Conservation (phyloP, 1,284 basidiomycete genomes). For the Boletus semigastroideus region DNA sequence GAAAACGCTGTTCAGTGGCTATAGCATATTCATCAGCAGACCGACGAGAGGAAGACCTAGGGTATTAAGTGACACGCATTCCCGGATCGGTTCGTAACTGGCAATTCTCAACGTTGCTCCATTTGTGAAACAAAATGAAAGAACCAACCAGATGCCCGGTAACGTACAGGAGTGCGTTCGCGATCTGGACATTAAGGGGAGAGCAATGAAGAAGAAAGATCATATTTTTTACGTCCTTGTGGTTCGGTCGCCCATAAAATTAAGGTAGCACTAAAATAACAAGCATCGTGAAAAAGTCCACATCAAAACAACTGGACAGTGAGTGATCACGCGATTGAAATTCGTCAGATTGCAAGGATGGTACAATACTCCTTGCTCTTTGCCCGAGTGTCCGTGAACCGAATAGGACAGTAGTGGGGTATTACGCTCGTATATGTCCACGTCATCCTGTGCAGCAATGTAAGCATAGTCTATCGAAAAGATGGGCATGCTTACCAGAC, state of each 20-base stretch:
- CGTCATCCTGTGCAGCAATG: slow-evolving; percentile 19
- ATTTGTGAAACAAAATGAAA: slow-evolving; percentile 8
- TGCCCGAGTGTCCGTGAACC: slow-evolving; percentile 16
- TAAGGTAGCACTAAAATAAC: slow-evolving; percentile 1
- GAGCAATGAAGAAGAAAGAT: slow-evolving; percentile 7
- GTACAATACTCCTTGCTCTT: slow-evolving; percentile 37
- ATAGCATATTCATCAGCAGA: not conserved
- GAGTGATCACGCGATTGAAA: slow-evolving; percentile 15
- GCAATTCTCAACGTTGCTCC: slow-evolving; percentile 15
- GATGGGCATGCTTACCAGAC: slow-evolving; percentile 23
- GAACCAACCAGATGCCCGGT: slow-evolving; percentile 1
- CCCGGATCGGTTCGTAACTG: slow-evolving; percentile 10
- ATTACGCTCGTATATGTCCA: slow-evolving; percentile 26
- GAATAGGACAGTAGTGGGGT: slow-evolving; percentile 28
- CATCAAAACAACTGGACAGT: not conserved
- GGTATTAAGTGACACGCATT: slow-evolving; percentile 19
- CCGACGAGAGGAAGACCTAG: not conserved
- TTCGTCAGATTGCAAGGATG: slow-evolving; percentile 27
- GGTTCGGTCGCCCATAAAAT: not conserved
- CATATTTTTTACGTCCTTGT: slow-evolving; percentile 7
- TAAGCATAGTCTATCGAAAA: not conserved
- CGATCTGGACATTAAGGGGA: slow-evolving; percentile 10
- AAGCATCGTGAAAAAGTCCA: not conserved
- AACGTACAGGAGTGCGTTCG: not conserved
- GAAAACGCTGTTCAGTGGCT: slow-evolving; percentile 11